Evolutionary conservation across 768 basidiomycete species (phyloP).

Genomic region (Leccinellum luteum): DNA sequence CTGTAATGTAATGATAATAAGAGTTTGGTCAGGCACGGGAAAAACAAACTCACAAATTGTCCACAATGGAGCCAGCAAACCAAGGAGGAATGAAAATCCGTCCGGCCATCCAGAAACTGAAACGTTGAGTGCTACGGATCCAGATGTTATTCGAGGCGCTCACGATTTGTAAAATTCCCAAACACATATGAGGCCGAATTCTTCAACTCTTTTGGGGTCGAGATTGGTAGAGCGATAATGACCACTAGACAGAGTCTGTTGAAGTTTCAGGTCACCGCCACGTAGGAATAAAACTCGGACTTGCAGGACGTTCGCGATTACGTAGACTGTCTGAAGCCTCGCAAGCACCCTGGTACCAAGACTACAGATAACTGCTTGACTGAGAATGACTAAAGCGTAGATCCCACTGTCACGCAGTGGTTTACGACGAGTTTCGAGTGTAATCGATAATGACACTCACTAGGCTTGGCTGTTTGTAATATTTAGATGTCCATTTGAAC

Average conservation of each 20-base stretch:
- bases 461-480: slow-evolving; percentile 40
- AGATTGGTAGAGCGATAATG: slow-evolving; percentile 60
- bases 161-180: slow-evolving; percentile 57
- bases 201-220: slow-evolving; percentile 55
- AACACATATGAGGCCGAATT: slow-evolving; percentile 62
- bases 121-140: neutral
- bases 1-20: slow-evolving; percentile 12
- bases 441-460: slow-evolving; percentile 39
- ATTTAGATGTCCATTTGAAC: slow-evolving; percentile 34
- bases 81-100: slow-evolving; percentile 46
- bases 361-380: slow-evolving; percentile 62
- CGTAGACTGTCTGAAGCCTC: slow-evolving; percentile 55
- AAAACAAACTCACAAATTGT: slow-evolving; percentile 34
- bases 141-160: slow-evolving; percentile 3
- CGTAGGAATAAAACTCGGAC: slow-evolving; percentile 1
- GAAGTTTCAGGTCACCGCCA: neutral
- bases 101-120: slow-evolving; percentile 42
- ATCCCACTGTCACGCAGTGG: slow-evolving; percentile 49
- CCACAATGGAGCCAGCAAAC: slow-evolving; percentile 47
- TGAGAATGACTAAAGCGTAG: slow-evolving; percentile 55
- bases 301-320: slow-evolving; percentile 39
- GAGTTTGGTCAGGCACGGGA: neutral
- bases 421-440: slow-evolving; percentile 36
- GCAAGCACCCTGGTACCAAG: slow-evolving; percentile 63
- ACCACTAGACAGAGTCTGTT: slow-evolving; percentile 16